Evolutionary conservation across 2,329 filamentous ascomycete species (phyloP), one percentile per base, ranked within the genome.

Genomic region (Scytalidium lignicola): DNA sequence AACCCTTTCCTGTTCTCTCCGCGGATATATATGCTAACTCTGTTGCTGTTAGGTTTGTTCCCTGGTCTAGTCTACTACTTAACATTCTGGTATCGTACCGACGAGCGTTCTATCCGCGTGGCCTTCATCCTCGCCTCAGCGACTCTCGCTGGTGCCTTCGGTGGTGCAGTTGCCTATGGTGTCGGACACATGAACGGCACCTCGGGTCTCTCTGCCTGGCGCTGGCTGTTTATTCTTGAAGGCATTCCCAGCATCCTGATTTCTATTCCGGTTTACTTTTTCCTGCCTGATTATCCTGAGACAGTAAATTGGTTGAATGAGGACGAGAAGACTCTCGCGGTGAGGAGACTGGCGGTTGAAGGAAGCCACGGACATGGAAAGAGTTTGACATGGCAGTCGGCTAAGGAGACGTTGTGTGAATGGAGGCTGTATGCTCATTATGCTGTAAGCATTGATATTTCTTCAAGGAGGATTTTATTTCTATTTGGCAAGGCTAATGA

Each of bases 391-490:
- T 75, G 71, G 72, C 55, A 54, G 2, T 70, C 76, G 28, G 71
- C 72, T 0, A 74, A 72, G 53, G 66, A 62, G 1, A 74, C 74
- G 0, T 60, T 79, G 17, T 68, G 65, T 0, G 74, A 78, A 46
- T 75, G 73, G 69, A 64, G 75, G 18, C 61, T 79, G 43, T 79
- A 76, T 61, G 70, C 70, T 3, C 75, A 79, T 55, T 78, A 77
- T 55, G 63, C 69, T 58, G 52, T 82, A 72, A 41, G 65, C n/a
- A n/a, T n/a, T n/a, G n/a, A n/a, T n/a, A n/a, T n/a, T n/a, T n/a
- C n/a, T n/a, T n/a, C n/a, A n/a, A n/a, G n/a, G n/a, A n/a, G n/a
- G n/a, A n/a, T n/a, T n/a, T n/a, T 22, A 13, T 26, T 6, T 20
- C 17, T 15, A 12, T 17, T 40, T 22, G 3, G 10, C 29, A 19